A percentile compares a stretch with the other conserved stretches of the same genome.
These are phyloP conservation scores for Parachlorella kessleri DNA, from an alignment of 139 green algal species.

Conservation along the genomic window DNA sequence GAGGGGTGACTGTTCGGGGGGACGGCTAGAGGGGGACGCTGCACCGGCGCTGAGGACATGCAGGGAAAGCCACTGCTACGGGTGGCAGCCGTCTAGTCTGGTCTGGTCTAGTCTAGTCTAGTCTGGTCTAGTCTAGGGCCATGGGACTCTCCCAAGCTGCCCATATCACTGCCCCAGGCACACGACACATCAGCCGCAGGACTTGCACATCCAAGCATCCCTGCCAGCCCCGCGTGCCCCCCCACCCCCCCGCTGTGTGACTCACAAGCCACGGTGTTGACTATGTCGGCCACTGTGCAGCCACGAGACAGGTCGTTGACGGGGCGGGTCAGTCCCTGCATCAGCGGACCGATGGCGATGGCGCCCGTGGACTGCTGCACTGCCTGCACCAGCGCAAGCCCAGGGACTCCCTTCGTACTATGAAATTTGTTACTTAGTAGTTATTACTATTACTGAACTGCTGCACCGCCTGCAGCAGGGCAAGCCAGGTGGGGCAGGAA, in stretches of 20 bases:
- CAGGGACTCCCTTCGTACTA: no score
- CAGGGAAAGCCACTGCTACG: no score
- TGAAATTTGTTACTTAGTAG: no score
- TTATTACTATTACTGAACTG: no score
- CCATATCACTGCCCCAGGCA: not conserved
- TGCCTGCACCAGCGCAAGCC: no score
- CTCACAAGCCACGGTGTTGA: conserved; percentile 86
- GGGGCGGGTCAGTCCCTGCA: conserved; percentile 86
- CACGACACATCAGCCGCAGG: not conserved
- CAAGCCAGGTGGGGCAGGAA: not conserved
- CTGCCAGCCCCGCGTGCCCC: not conserved
- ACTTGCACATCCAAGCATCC: not conserved
- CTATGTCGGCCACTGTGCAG: conserved; percentile 90
- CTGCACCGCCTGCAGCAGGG: no score
- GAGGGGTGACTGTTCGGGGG: no score
- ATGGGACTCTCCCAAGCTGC: not conserved
- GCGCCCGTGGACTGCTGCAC: conserved; percentile 74
- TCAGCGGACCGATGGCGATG: conserved; percentile 87
- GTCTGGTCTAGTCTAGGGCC: not conserved
- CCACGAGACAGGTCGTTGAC: conserved; percentile 92
- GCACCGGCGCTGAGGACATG: no score
- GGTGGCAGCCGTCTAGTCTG: no score
- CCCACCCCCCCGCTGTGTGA: not conserved
- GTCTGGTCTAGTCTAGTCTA: not conserved
- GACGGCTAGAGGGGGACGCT: no score